These are phyloP conservation scores for Lactarius hengduanensis DNA, from an alignment of 768 basidiomycete genomes.

Conservation along the genomic window DNA sequence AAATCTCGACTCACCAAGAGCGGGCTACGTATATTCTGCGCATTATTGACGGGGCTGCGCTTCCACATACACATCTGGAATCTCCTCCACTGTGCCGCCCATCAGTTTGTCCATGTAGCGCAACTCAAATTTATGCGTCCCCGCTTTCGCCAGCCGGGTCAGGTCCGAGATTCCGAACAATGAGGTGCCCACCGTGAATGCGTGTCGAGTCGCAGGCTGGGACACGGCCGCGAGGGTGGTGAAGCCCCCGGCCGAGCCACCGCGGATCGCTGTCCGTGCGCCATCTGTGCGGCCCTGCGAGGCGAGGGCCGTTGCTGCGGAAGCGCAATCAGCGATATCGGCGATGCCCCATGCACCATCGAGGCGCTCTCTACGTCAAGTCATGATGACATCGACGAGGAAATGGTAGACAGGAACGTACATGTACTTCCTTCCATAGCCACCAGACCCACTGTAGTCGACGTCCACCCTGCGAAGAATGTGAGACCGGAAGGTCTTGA, in stretches of 20 bases:
- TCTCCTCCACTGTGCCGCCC: slow-evolving; percentile 53
- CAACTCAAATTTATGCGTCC: slow-evolving; percentile 74
- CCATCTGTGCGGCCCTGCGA: slow-evolving; percentile 56
- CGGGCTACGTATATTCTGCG: slow-evolving; percentile 58
- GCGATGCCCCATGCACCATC: slow-evolving; percentile 69
- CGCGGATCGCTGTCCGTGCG: slow-evolving; percentile 64
- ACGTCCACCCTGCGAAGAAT: slow-evolving; percentile 57
- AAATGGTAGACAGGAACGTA: slow-evolving; percentile 27
- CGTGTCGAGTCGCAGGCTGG: slow-evolving; percentile 37
- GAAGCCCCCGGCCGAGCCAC: slow-evolving; percentile 72
- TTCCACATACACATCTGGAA: slow-evolving; percentile 58
- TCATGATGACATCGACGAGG: background rate
- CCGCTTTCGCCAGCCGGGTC: slow-evolving; percentile 46
- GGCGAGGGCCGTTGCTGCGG: slow-evolving; percentile 52
- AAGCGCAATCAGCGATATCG: slow-evolving; percentile 67
- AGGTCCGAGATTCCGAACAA: slow-evolving; percentile 72
- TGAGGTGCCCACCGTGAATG: slow-evolving; percentile 63
- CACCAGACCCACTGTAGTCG: slow-evolving; percentile 73
- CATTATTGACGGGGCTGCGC: slow-evolving; percentile 62
- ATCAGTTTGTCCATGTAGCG: slow-evolving; percentile 58
- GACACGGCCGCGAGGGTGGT: slow-evolving; percentile 55
- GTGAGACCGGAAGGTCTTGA: slow-evolving; percentile 16
- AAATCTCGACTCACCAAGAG: slow-evolving; percentile 51
- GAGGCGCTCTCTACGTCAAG: slow-evolving; percentile 46
- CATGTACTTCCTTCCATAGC: slow-evolving; percentile 70